Base-by-base conservation (phyloP, 768 basidiomycete genomes). In the Wakefieldia striispora region DNA sequence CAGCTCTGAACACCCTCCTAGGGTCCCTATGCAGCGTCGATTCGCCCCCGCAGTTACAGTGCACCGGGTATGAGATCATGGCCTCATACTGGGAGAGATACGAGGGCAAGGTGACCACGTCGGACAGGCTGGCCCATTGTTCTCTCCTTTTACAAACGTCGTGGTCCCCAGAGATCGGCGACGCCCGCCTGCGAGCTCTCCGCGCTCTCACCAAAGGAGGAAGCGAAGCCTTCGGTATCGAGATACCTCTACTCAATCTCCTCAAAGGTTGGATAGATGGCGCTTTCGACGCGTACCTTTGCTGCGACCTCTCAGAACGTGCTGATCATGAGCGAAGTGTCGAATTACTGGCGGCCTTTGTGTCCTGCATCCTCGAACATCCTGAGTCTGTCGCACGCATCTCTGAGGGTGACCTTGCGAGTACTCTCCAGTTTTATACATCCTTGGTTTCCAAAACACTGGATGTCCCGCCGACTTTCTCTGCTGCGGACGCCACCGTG, bases 101-200 rank as follows among this genome's bases (percentile, higher is more conserved):
- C 19, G 80, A 82, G 45, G 59, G 71, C 19, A 58, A 61, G 19
- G 67, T 81, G 19, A 67, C 70, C 2, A 83, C 80, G 2, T 72
- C 80, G 1, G 87, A 90, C 50, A 73, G 82, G 23, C 65, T 86
- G 10, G 72, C 81, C 0, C 84, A 82, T 51, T 81, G 89, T 45
- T 78, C 83, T 14, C 69, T 89, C 27, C 83, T 91, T 62, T 68
- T 81, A 3, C 61, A 70, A 3, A 68, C 65, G 1, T 65, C 72
- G 0, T 90, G 88, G 88, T 73, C 71, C 3, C 54, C 68, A n/a
- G 88, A 90, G 21, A 68, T 87, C 0, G 88, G 88, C 76, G 86
- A 88, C 55, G 71, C 80, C 1, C 77, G 84, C 17, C 80, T 84
- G 59, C 84, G 82, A 53, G 86, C 88, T 2, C 70, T 90, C 1